phyloP scores from a whole-genome alignment of 2,329 filamentous ascomycete genomes.

The Penicillium italicum region DNA sequence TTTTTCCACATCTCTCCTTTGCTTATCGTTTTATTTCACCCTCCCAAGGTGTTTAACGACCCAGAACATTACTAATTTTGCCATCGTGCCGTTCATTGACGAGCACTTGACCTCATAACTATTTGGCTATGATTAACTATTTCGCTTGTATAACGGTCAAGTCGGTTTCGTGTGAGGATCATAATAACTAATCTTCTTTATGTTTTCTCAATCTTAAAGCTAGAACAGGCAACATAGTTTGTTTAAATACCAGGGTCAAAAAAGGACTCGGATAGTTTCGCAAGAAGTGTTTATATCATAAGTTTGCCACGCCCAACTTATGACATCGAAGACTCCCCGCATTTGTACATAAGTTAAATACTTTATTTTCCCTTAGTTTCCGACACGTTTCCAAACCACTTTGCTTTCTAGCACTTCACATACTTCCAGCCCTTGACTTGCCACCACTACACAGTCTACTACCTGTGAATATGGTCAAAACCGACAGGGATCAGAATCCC shows the following conservation, averaged over 20 bases:
- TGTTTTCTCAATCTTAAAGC: neutral
- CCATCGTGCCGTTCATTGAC: neutral
- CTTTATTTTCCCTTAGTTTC: neutral
- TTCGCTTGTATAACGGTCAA: neutral
- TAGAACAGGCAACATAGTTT: neutral
- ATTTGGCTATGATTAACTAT: neutral
- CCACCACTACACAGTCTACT: neutral
- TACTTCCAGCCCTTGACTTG: neutral
- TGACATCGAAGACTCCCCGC: slow-evolving; percentile 14
- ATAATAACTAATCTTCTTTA: neutral
- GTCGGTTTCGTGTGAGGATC: neutral
- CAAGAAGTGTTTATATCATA: slow-evolving; percentile 19
- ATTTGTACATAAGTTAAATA: slow-evolving; percentile 1
- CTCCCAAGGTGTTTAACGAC: neutral
- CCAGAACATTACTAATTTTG: neutral
- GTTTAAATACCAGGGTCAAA: neutral
- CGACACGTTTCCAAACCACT: neutral
- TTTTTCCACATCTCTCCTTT: no score
- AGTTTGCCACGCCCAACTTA: slow-evolving; percentile 13
- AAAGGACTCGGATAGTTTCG: neutral
- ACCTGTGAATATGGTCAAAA: slow-evolving; percentile 15
- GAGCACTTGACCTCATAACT: neutral
- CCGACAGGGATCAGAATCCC: slow-evolving; percentile 17
- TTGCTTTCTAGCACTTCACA: neutral
- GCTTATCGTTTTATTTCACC: neutral